Conservation (phyloP, 176 grass and related monocot genomes). For the Areca catechu region DNA sequence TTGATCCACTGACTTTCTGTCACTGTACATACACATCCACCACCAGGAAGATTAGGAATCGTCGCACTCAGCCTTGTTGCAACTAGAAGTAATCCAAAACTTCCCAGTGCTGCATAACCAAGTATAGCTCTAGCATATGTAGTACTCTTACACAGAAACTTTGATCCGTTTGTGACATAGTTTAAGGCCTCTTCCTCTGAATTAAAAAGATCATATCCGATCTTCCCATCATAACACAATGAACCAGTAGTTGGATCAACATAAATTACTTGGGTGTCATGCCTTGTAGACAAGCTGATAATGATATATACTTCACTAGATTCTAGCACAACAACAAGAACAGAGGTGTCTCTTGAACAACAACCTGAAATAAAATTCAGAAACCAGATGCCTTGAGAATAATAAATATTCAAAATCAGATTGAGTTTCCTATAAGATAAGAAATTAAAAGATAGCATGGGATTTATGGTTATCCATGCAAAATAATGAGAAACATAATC, state of each 20-base stretch:
- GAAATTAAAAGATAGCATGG: too few relatives aligned
- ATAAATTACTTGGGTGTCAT: conserved; percentile 66
- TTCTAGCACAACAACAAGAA: conserved; percentile 52
- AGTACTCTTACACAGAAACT: conserved; percentile 56
- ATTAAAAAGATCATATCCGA: conserved; percentile 58
- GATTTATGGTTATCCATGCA: too few relatives aligned
- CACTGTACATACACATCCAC: conserved; percentile 66
- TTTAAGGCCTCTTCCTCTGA: conserved; percentile 65
- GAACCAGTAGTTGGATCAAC: conserved; percentile 75
- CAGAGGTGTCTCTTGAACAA: conserved; percentile 45
- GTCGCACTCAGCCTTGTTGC: conserved; percentile 54
- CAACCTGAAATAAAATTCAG: conserved; percentile 13
- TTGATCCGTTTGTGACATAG: conserved; percentile 69
- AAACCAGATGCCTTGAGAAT: neutral
- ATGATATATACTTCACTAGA: conserved; percentile 70
- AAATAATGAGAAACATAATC: too few relatives aligned
- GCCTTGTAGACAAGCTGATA: conserved; percentile 48
- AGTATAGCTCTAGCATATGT: conserved; percentile 54
- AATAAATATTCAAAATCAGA: neutral
- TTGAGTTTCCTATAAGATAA: too few relatives aligned
- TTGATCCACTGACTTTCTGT: conserved; percentile 85
- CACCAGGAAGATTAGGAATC: conserved; percentile 61
- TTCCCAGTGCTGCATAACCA: conserved; percentile 65
- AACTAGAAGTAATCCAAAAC: conserved; percentile 64
- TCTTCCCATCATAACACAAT: conserved; percentile 50